These are phyloP conservation scores for Pyricularia pennisetigena DNA, from an alignment of 2,329 filamentous ascomycete genomes.

Conservation along the genomic window DNA sequence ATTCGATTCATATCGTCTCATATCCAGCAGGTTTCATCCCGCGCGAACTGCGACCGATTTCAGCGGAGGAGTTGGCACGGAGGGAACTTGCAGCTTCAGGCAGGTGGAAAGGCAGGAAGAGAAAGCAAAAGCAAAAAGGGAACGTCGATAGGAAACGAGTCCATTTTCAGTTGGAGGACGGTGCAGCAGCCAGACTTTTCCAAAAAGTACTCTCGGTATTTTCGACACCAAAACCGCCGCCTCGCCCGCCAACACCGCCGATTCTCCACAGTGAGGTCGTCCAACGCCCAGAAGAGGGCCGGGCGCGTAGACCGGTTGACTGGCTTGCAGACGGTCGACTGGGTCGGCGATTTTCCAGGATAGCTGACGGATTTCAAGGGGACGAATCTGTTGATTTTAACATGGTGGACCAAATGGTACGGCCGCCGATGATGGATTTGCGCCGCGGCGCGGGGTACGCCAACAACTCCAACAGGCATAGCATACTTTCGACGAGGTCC, in stretches of 20 bases:
- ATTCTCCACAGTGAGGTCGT: not conserved
- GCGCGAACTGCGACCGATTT: constrained; percentile 23
- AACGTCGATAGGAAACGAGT: not conserved
- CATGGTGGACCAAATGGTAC: constrained; percentile 20
- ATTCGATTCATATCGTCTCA: constrained; percentile 44
- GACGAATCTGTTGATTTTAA: constrained; percentile 11
- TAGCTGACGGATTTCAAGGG: constrained; percentile 9
- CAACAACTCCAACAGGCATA: constrained; percentile 29
- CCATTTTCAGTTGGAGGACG: constrained; percentile 9
- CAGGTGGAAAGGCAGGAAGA: constrained; percentile 19
- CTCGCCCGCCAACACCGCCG: not conserved
- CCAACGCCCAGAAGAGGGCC: not conserved
- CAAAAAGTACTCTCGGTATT: constrained; percentile 21
- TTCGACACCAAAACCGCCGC: not conserved
- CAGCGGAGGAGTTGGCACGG: constrained; percentile 25
- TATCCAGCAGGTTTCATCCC: constrained; percentile 32
- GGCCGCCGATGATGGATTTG: constrained; percentile 13
- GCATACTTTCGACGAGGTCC: constrained; percentile 39
- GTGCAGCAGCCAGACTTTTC: constrained; percentile 11
- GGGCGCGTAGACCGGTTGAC: constrained; percentile 7
- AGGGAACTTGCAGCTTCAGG: constrained; percentile 34
- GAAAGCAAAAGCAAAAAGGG: constrained; percentile 10
- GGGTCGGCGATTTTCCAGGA: constrained; percentile 15
- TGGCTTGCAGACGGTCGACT: constrained; percentile 11
- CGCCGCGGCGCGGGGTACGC: constrained; percentile 12